phyloP scores from a whole-genome alignment of 148 eudicot species.

The Heliosperma pusillum region DNA sequence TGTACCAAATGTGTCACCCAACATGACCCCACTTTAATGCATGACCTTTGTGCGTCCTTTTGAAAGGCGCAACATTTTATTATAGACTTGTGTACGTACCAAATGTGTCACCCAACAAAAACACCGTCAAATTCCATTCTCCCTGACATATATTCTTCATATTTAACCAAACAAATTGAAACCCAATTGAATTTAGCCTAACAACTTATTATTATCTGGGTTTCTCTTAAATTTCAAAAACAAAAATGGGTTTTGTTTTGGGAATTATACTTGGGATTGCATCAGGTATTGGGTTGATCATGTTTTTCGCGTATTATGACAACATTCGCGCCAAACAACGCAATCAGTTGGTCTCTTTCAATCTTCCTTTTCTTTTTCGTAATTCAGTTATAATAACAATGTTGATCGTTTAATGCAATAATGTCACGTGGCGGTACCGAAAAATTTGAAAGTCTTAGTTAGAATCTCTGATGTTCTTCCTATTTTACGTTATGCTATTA shows the following conservation, averaged over 20 bases:
- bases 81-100: too few relatives aligned
- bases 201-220: slow-evolving; percentile 27
- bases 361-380: background rate
- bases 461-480: too few relatives aligned
- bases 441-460: too few relatives aligned
- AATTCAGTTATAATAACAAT: too few relatives aligned
- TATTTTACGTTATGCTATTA: too few relatives aligned
- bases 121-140: background rate
- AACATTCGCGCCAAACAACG: slow-evolving; percentile 61
- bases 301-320: slow-evolving; percentile 46
- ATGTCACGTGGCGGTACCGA: too few relatives aligned
- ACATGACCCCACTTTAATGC: too few relatives aligned
- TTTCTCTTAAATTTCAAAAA: slow-evolving; percentile 9
- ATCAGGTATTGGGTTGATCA: slow-evolving; percentile 57
- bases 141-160: slow-evolving; percentile 1
- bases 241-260: slow-evolving; percentile 51
- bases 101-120: too few relatives aligned
- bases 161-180: slow-evolving; percentile 6
- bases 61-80: too few relatives aligned
- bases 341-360: slow-evolving; percentile 49
- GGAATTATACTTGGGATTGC: slow-evolving; percentile 57
- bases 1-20: too few relatives aligned
- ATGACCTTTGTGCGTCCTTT: too few relatives aligned
- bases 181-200: slow-evolving; percentile 24
- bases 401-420: too few relatives aligned